Base-by-base conservation (phyloP, 805 yeast species). In the Zygosaccharomyces rouxii region DNA sequence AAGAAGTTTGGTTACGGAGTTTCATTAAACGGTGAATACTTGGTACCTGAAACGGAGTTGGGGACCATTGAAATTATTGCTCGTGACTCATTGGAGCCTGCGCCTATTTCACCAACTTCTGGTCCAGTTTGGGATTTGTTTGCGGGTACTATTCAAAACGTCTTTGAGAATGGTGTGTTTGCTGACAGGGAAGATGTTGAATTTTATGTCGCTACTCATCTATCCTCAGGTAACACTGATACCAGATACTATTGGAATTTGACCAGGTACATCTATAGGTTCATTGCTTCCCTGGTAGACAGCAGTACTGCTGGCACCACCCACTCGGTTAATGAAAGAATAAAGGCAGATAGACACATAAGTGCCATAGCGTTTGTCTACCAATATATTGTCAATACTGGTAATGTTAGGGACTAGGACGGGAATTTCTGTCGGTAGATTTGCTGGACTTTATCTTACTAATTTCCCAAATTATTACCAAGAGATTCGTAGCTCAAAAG, bases 181-280 rank as follows among this genome's bases (percentile, higher is more conserved):
- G 55, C 71, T 58, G 47, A 18, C 13, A 46, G 45, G 13, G 47
- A 42, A 23, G 49, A 42, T 25, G 51, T 46, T 19, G 47, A 44
- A 1, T 48, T 57, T 7, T 48, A 76, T 35, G 74, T 80, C 13
- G 72, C 84, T 2, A 88, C 89, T 2, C 69, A 77, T 22, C 62
- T 84, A 35, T 77, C 80, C 75, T 72, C 85, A 2, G 89, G 84
- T 18, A 84, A 83, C 64, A 84, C 90, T 3, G 90, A 81, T 62
- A 80, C 86, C 10, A 72, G 74, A 53, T 69, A 76, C 55, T 81
- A 81, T 62, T 79, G 83, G 82, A 63, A 71, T 45, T 68, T 81
- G 58, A 72, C 83, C 13, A 68, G 66, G 46, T 72, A 79, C 60
- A 79, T 81, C 48, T 81, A 72, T 69, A 73, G 86, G 55, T 80